Evolutionary conservation across 306 rosid genomes (phyloP), one percentile per base, ranked within the genome.

Genomic region (Prunus davidiana): DNA sequence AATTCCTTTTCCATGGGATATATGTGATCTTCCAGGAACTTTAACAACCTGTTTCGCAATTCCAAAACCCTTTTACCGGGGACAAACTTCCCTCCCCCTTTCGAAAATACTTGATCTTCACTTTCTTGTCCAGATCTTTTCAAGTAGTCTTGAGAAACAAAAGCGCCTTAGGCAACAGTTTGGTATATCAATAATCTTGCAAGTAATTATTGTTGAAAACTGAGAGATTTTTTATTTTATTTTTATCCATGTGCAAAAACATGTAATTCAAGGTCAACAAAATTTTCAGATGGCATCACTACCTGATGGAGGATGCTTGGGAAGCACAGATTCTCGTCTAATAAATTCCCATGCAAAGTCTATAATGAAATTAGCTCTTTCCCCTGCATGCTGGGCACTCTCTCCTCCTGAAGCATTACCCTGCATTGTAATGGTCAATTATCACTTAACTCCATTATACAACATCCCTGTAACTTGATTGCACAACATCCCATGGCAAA

Each of bases 371-470:
- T 92, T 81, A 50, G 91, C 91, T 67, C 79, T 76, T 55, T 77
- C 80, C 74, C 76, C 96, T n/a, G 97, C 43, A 74, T 79, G 46
- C 71, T 78, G 83, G 77, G 99, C 99, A 71, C 88, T 89, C 79
- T 92, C 91, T 80, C 99, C 99, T 58, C 89, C 97, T 7, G 97
- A 89, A 71, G 99, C 97, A 86, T 90, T 95, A 73, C 99, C 99
- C 99, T 95, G 72, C 82, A 80, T 85, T 81, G 80, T 56, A 69
- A 85, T 46, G 73, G 56, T 70, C 64, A 81, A 66, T 54, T 62
- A 60, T 55, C 62, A 55, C 64, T 80, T 60, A 71, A 46, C 71
- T 82, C 49, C 76, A 15, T 43, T 27, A 47, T 13, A 25, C 6
- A 27, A 47, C 24, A 24, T 27, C 43, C 45, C 52, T 9, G 12